Percentiles rank a stretch among this genome's conserved stretches.
phyloP scores from a whole-genome alignment of 495 filamentous ascomycete genomes.

The Lophiotrema nucula region DNA sequence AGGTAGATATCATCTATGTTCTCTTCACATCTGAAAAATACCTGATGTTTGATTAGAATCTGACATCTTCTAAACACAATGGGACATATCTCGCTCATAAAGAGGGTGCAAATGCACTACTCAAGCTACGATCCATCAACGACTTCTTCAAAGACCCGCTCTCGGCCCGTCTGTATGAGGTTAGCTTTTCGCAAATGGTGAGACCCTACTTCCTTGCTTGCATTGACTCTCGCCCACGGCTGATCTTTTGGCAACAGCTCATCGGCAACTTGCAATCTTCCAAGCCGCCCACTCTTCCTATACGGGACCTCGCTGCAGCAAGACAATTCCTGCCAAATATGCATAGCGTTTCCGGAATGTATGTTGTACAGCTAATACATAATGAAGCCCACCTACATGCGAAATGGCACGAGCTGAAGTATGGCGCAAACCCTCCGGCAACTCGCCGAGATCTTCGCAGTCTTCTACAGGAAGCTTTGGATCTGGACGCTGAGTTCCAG shows the following conservation, averaged over 20 bases:
- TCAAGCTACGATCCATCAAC: conserved; percentile 13
- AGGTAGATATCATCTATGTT: conserved; percentile 1
- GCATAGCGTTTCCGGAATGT: conserved; percentile 14
- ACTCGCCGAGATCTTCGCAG: neutral
- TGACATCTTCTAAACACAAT: conserved; percentile 2
- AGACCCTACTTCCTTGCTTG: neutral
- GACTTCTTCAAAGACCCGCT: conserved; percentile 13
- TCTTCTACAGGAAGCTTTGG: conserved; percentile 1
- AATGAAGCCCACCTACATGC: conserved; percentile 5
- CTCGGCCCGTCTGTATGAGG: conserved; percentile 17
- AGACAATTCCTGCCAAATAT: neutral
- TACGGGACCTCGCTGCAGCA: neutral
- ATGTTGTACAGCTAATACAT: conserved; percentile 9
- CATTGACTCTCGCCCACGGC: neutral
- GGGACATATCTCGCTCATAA: conserved; percentile 20
- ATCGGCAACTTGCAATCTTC: conserved; percentile 12
- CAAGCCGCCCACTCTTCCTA: conserved; percentile 3
- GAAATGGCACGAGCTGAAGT: conserved; percentile 21
- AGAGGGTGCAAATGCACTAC: conserved; percentile 12
- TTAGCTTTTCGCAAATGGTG: conserved; percentile 15
- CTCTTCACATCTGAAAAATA: neutral
- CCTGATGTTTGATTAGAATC: conserved; percentile 10
- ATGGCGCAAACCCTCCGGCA: neutral
- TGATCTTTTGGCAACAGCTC: conserved; percentile 6
- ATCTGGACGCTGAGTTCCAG: conserved; percentile 20